A percentile compares a stretch with the other conserved stretches of the same genome.
phyloP scores from a whole-genome alignment of 2,329 filamentous ascomycete species.

The Paraphoma sp. region DNA sequence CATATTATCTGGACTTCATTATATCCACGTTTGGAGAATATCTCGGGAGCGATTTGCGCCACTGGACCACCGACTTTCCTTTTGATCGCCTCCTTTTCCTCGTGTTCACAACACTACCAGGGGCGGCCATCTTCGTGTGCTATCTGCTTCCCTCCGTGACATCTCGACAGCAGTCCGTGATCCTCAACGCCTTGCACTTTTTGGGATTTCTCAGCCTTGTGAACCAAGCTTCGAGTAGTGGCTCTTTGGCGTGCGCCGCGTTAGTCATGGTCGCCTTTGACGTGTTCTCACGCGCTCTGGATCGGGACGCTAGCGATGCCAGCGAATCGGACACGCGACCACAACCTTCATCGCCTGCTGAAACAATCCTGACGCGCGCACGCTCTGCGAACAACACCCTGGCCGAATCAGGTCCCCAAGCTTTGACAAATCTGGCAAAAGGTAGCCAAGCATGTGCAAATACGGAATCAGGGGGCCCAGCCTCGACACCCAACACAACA shows the following conservation, averaged over 20 bases:
- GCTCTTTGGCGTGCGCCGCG: conserved; percentile 1
- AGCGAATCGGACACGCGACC: conserved; percentile 22
- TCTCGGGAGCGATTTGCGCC: background rate
- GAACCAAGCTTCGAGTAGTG: conserved; percentile 29
- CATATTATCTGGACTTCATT: background rate
- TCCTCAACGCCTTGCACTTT: background rate
- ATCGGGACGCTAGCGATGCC: conserved; percentile 16
- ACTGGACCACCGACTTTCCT: conserved; percentile 14
- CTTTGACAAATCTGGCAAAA: conserved; percentile 1
- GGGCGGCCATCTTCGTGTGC: conserved; percentile 19
- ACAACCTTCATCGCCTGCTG: conserved; percentile 24
- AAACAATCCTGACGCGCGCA: conserved; percentile 33
- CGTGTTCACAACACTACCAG: conserved; percentile 26
- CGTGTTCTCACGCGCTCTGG: conserved; percentile 29
- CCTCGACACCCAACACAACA: conserved; percentile 8
- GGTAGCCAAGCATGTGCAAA: background rate
- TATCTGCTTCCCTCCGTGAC: conserved; percentile 11
- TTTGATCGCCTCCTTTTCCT: conserved; percentile 25
- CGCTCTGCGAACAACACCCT: conserved; percentile 12
- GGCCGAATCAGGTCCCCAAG: conserved; percentile 22
- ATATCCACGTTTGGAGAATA: background rate
- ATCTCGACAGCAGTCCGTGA: conserved; percentile 3
- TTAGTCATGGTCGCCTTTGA: conserved; percentile 44
- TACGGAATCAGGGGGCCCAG: conserved; percentile 8
- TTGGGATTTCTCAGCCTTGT: conserved; percentile 31